Conservation (phyloP, 805 yeast genomes). For the Starmerella potacharoeniae region DNA sequence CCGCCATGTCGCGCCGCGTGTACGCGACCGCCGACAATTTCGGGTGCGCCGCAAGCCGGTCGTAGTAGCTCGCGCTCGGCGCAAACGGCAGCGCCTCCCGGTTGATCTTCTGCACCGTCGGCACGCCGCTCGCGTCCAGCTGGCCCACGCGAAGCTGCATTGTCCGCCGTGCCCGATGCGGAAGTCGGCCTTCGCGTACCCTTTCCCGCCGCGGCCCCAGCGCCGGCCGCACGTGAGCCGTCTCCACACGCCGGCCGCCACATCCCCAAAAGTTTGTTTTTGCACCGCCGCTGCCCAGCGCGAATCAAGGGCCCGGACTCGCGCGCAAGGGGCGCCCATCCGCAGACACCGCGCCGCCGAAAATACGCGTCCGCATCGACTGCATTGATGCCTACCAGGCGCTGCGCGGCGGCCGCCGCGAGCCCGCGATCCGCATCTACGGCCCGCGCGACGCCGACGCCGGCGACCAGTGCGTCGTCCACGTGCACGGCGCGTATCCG, state of each 20-base stretch:
- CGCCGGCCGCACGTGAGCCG: background rate
- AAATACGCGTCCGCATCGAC: conserved; percentile 25
- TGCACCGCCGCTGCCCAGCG: too few relatives aligned
- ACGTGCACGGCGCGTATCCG: conserved; percentile 77
- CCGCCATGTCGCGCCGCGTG: background rate
- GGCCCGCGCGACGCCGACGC: conserved; percentile 45
- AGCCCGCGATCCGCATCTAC: conserved; percentile 68
- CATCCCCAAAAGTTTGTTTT: too few relatives aligned
- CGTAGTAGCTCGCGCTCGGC: background rate
- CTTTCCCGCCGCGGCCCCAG: background rate
- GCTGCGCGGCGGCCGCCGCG: conserved; percentile 25
- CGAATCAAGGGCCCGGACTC: too few relatives aligned
- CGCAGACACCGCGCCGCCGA: background rate
- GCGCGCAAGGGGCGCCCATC: too few relatives aligned
- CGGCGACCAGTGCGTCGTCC: conserved; percentile 51
- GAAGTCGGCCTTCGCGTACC: background rate
- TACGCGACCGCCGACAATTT: background rate
- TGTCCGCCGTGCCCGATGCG: background rate
- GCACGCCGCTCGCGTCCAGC: background rate
- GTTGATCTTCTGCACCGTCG: background rate
- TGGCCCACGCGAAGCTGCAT: background rate
- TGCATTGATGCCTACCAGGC: conserved; percentile 27
- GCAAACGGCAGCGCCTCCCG: background rate
- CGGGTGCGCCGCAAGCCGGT: background rate
- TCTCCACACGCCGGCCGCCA: too few relatives aligned